Evolutionary conservation across 805 yeast species (phyloP), one percentile per base, ranked within the genome.

Genomic region (Saturnispora kantuleensis): DNA sequence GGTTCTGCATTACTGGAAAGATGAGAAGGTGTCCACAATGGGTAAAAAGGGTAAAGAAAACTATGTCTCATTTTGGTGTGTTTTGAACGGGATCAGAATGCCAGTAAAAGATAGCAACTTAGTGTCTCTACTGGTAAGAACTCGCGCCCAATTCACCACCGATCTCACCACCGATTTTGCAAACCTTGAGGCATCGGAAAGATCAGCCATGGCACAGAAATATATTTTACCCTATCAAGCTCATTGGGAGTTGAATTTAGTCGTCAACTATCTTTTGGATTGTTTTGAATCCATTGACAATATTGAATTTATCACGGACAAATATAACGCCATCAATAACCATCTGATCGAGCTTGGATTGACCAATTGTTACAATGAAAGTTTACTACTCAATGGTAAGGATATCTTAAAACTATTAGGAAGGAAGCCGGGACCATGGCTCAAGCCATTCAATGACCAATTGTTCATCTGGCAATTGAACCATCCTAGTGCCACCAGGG

Each of bases 391-490:
- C 10, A 87, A 85, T 60, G 95, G 98, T 12, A 86, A 84, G 52
- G 73, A 75, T 38, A 60, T 90, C 38, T 65, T 73, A 42, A 62
- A 66, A 36, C 60, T 67, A 16, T 60, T 84, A 28, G 63, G 69
- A 17, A 66, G 68, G 45, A 83, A 81, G 56, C 85, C 90, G 0
- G 98, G 98, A 0, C 88, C 89, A 5, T 88, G 97, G 96, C 69
- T 90, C 73, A 69, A 76, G 8, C 62, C 62, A 8, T 62, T 79
- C 8, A 71, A 77, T 47, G 76, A 76, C 6, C 61, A 70, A 38
- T 69, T 84, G 5, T 59, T 86, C 30, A 61, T 69, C 15, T 84
- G 89, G 88, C 96, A 89, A 63, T 65, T 89, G 44, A 88, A 81
- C 50, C 62, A 87, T 54, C 95, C 95, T 0, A 57, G 54, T 0